Base-by-base conservation (phyloP, 768 basidiomycete species). In the Phanerochaete sordida region DNA sequence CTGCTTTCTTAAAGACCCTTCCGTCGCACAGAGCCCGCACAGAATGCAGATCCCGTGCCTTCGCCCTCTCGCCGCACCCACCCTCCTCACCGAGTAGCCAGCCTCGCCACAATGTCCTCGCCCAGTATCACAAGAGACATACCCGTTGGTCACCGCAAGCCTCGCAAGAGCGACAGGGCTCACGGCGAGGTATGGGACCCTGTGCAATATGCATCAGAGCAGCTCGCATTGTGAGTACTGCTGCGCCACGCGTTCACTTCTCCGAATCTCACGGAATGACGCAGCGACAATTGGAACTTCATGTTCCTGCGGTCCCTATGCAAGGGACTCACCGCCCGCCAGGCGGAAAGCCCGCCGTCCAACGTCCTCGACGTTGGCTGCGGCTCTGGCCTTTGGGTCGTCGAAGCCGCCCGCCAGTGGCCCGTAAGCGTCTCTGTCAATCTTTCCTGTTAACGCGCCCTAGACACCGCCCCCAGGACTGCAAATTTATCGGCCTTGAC, bases 271-370 rank as follows among this genome's bases (percentile, higher is more conserved):
- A 16, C 31, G 33, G 33, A 43, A 44, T 53, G 31, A 13, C 23
- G 15, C 19, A 91, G 89, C 63, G 86, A 90, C 63, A 83, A 82
- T 48, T 91, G 88, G 88, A 83, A 89, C 66, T 79, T 82, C 58
- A 80, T 88, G 79, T 87, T 88, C 70, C 72, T 86, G 63, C 73
- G 73, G 35, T 78, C 61, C 69, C 56, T 84, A 76, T 63, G 81
- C 68, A 68, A 75, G 51, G 74, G 79, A 21, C 66, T 87, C 31
- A 84, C 88, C 0, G 76, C 84, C 60, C 79, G 84, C 65, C 73
- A 77, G 46, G 85, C 86, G 53, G 73, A 77, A 8, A 67, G 65
- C 0, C 79, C 83, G 2, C 90, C 88, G 0, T 24, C 67, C 1
- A 69, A 73, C 2, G 75, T 89, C 0, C 80, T 92, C 12, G 88